Evolutionary conservation across 169 alveolate genomes (phyloP), one percentile per base, ranked within the genome.

Genomic region (Eimeria falciformis): DNA sequence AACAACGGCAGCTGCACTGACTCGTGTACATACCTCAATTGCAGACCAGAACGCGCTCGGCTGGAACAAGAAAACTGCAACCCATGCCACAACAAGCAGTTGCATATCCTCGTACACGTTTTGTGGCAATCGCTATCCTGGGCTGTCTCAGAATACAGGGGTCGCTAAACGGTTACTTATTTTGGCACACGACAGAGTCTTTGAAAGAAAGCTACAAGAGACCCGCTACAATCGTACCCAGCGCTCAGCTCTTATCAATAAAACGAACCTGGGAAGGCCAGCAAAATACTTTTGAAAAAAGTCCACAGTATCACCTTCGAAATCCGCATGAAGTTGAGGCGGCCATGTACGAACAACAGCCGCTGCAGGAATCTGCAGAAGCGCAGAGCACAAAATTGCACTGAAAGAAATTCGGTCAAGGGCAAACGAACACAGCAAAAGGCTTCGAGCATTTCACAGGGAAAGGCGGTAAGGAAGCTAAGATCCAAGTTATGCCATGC

Each of bases 231-330:
- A n/a, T 33, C 46, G 33, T 14, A 11, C 1, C 81, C 6, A 21
- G 73, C 73, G 46, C 45, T 1, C n/a, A n/a, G n/a, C n/a, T n/a
- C n/a, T n/a, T n/a, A n/a, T n/a, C n/a, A n/a, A 23, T 58, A 7
- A 29, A 53, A 50, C 83, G 46, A 6, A 88, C 87, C 50, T 9
- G 99, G 99, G 43, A 98, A 95, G 27, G 98, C 97, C 90, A 98
- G 97, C 55, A 98, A 96, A 40, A 99, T 95, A 94, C 98, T 98
- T 94, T 99, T 99, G 95, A 98, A 99, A 95, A 99, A 98, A 97
- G 98, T 98, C 96, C 99, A 98, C 85, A 98, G 95, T 77, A 99
- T 98, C 92, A 98, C 96, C 82, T 97, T 97, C 68, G 99, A 96
- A 40, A 97, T 95, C 90, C 99, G 95, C 73, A 98, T 93, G 92